Evolutionary conservation across 2,329 filamentous ascomycete species (phyloP), one percentile per base, ranked within the genome.

Genomic region (Furcasterigmium furcatum): DNA sequence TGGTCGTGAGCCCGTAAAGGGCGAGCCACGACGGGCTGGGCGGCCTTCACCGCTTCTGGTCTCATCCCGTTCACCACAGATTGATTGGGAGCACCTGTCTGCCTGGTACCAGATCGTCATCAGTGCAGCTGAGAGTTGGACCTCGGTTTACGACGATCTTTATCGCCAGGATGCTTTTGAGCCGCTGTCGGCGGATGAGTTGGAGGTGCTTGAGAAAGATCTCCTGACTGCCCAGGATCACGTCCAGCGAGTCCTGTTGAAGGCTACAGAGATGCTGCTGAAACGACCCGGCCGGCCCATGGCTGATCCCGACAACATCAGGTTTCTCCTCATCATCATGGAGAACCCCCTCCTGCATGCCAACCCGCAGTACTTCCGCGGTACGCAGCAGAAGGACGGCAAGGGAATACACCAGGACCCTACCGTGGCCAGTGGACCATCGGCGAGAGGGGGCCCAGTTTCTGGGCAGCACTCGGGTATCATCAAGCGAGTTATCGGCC

Each of bases 401-500:
- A 20, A 34, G 25, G 9, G 25, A 12, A 40, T 30, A 21, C 32
- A 27, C 3, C 22, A 30, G 19, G 19, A 38, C 8, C 46, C 45
- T 6, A 25, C 51, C 5, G 44, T 49, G 7, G 12, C 39, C 12
- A 13, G 38, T 40, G 14, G 41, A 49, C 7, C 25, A 45, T 4
- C 38, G 46, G 3, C 67, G 6, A 65, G 61, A 30, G 63, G 66
- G 3, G 72, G 72, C 0, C 73, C 68, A 8, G 59, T 73, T 10
- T 72, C 79, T 21, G 85, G 84, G 2, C 81, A 88, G 48, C 87
- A 95, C 64, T 91, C 88, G 3, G 87, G 86, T 5, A 86, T 96
- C 44, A 80, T 95, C 56, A 96, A 96, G 63, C 81, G 91, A 30
- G 84, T 95, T 32, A 64, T 95, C 21, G 91, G 91, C 1, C 69